Percentiles rank a stretch among this genome's conserved stretches.
phyloP scores from a whole-genome alignment of 2,329 filamentous ascomycete genomes.

The Paraconiothyrium brasiliense region DNA sequence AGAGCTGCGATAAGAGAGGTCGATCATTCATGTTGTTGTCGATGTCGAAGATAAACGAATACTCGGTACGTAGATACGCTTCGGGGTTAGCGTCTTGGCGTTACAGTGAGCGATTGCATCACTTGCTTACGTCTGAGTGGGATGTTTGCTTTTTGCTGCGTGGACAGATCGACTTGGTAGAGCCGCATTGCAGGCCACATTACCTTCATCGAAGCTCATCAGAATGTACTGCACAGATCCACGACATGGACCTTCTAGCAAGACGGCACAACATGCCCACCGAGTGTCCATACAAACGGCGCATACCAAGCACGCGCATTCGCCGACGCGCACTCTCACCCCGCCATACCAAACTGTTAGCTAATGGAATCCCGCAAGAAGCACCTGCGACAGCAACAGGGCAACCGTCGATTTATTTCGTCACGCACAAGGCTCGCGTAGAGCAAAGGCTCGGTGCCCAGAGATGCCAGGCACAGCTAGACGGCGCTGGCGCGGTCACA shows the following conservation, averaged over 20 bases:
- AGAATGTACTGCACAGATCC: not conserved
- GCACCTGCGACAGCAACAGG: slow-evolving; percentile 15
- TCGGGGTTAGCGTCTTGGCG: slow-evolving; percentile 11
- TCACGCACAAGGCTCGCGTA: slow-evolving; percentile 10
- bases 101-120: not conserved
- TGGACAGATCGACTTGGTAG: not conserved
- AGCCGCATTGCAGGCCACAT: not conserved
- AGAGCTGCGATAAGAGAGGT: not conserved
- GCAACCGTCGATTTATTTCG: not conserved
- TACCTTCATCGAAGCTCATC: slow-evolving; percentile 9
- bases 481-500: slow-evolving; percentile 33
- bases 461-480: slow-evolving; percentile 24
- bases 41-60: not conserved
- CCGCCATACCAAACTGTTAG: slow-evolving; percentile 24
- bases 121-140: slow-evolving; percentile 20
- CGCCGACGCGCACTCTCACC: slow-evolving; percentile 22
- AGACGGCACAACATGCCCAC: slow-evolving; percentile 7
- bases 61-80: not conserved
- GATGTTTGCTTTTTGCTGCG: slow-evolving; percentile 24
- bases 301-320: slow-evolving; percentile 2
- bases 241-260: not conserved
- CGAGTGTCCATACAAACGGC: not conserved
- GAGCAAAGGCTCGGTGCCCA: slow-evolving; percentile 34
- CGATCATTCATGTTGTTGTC: not conserved
- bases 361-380: slow-evolving; percentile 30